Evolutionary conservation across 768 basidiomycete species (phyloP), one percentile per base, ranked within the genome.

Genomic region (Solioccasus polychromus): DNA sequence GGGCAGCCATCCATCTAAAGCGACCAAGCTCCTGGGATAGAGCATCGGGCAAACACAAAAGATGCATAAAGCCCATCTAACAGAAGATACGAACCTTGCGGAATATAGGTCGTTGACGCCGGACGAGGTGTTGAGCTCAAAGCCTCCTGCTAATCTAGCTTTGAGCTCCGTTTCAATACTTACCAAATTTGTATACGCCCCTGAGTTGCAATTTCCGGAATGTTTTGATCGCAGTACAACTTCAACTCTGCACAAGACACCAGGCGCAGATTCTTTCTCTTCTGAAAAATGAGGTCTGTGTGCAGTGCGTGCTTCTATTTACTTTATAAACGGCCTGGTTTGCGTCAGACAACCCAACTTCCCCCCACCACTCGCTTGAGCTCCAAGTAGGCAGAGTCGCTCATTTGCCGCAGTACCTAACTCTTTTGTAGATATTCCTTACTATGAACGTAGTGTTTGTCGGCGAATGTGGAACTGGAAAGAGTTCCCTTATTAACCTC

Each of bases 401-500:
- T 38, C n/a, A 25, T 23, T 12, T 20, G 18, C 29, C 6, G 5
- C 17, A 7, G 17, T 14, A 17, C 28, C 48, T 58, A n/a, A 54
- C 14, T 4, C 23, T 10, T 34, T n/a, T 38, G 12, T 8, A 57
- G 35, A n/a, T 26, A 10, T 30, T 35, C 37, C 15, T 12, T 12
- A 19, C 28, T 26, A 56, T 53, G 58, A 63, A 61, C 26, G 22
- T 61, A 25, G 48, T 63, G 38, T 28, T 63, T 29, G 47, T 24
- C 35, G 61, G 61, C 11, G 60, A 63, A 50, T 52, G 52, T 4
- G 60, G 57, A 14, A 46, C 39, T 22, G 59, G 61, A 30, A 58
- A 63, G 30, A 63, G 61, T 5, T 63, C 55, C 14, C 39, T 63
- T 17, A 42, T 63, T 5, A 63, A 63, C 34, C 34, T 61, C 8